phyloP scores from a whole-genome alignment of 2,329 filamentous ascomycete species.

The Colletotrichum sp. region DNA sequence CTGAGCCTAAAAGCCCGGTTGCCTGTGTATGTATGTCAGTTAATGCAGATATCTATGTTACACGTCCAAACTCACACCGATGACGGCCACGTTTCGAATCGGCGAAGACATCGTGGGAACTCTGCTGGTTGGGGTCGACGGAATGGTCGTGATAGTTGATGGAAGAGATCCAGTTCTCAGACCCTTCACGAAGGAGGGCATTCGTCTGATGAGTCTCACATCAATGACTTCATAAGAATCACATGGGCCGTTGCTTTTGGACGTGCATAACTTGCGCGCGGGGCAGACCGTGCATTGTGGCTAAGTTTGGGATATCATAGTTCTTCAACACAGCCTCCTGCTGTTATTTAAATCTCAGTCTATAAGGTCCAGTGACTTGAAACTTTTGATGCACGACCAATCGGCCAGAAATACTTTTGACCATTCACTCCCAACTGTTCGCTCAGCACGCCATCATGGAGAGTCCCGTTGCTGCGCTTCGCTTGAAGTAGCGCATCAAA shows the following conservation, averaged over 20 bases:
- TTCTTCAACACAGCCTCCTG: not conserved
- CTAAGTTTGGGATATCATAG: not conserved
- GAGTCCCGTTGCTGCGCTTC: not conserved
- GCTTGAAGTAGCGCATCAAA: not conserved
- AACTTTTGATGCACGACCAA: not conserved
- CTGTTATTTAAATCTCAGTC: not conserved
- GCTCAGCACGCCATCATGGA: not conserved
- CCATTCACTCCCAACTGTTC: not conserved
- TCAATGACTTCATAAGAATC: not conserved
- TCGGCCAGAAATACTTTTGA: not conserved
- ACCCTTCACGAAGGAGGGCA: not conserved
- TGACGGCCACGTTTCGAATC: not conserved
- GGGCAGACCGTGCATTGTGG: not conserved
- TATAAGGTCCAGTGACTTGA: not conserved
- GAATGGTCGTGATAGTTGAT: not conserved
- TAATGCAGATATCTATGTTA: not conserved
- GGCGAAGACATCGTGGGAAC: not conserved
- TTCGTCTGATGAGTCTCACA: not conserved
- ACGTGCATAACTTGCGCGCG: not conserved
- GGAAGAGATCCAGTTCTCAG: not conserved
- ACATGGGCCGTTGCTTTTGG: not conserved
- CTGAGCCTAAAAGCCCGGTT: constrained; percentile 37
- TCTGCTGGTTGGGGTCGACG: accelerated
- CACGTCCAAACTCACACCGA: not conserved
- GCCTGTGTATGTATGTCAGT: constrained; percentile 1